Evolutionary conservation across 352 stramenopile genomes (phyloP), one percentile per base, ranked within the genome.

Genomic region (Phytophthora boehmeriae): DNA sequence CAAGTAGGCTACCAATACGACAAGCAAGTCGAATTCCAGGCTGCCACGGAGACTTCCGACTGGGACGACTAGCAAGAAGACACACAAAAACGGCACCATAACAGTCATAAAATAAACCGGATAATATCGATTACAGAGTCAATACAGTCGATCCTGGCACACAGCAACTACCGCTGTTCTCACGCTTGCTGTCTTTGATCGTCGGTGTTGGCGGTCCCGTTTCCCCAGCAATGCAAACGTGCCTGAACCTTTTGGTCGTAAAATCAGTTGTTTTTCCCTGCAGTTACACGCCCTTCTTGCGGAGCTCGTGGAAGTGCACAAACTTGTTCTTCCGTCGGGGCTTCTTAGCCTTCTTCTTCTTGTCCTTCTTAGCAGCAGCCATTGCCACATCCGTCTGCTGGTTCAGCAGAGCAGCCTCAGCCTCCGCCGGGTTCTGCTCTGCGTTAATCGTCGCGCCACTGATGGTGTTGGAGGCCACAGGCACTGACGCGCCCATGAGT

Each of bases 271-370:
- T n/a, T n/a, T n/a, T n/a, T n/a, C n/a, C 32, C 32, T 55, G 32
- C 5, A 35, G 64, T 80, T 88, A 93, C 68, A 90, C 83, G 49
- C 86, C 86, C 74, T 95, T 95, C 78, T 95, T 95, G 58, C 86
- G 86, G 38, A 93, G 73, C 49, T 79, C 78, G 76, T 95, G 84
- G 72, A 95, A 93, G 66, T 92, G 84, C 58, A 95, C 75, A 41
- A 93, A 92, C 68, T 93, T 93, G 55, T 86, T 82, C 77, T 88
- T 90, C 66, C 78, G 64, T 51, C 71, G 69, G 34, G 64, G 46
- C 69, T 89, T 88, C 68, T 76, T 82, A 25, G 30, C 59, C 43
- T 62, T 58, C 63, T 86, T 90, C 63, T 83, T 81, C 63, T 86
- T 82, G 42, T 66, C 55, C 63, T 89, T 88, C 55, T 88, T 77